These are phyloP conservation scores for Wakefieldia striispora DNA, from an alignment of 768 basidiomycete species.

Conservation along the genomic window DNA sequence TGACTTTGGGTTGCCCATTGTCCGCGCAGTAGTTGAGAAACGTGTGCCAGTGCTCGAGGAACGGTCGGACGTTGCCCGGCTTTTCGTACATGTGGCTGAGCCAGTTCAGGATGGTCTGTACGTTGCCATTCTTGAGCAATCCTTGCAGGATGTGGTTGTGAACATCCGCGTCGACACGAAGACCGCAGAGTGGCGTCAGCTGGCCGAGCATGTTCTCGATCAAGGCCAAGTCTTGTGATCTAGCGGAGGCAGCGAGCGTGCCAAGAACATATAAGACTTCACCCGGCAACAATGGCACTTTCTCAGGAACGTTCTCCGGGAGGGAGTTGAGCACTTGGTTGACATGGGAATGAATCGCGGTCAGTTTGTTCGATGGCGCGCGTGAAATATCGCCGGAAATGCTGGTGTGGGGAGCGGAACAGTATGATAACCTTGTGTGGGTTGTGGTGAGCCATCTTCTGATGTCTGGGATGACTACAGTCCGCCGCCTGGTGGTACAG, in stretches of 20 bases:
- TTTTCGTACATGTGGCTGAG: slow-evolving; percentile 51
- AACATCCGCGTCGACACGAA: slow-evolving; percentile 43
- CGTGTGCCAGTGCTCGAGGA: slow-evolving; percentile 52
- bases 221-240: slow-evolving; percentile 51
- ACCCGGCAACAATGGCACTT: slow-evolving; percentile 10
- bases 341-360: slow-evolving; percentile 22
- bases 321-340: slow-evolving; percentile 23
- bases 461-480: slow-evolving; percentile 11
- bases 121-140: slow-evolving; percentile 44
- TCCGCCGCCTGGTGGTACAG: slow-evolving; percentile 9
- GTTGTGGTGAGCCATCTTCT: slow-evolving; percentile 21
- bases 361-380: slow-evolving; percentile 16
- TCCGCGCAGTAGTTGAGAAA: slow-evolving; percentile 44
- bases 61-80: slow-evolving; percentile 45
- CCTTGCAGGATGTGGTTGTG: slow-evolving; percentile 50
- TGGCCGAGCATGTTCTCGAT: slow-evolving; percentile 53
- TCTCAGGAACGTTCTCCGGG: slow-evolving; percentile 6
- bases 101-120: slow-evolving; percentile 47
- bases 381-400: slow-evolving; percentile 11
- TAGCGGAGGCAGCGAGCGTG: slow-evolving; percentile 49
- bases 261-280: slow-evolving; percentile 42
- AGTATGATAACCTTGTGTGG: slow-evolving; percentile 7
- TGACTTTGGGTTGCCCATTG: slow-evolving; percentile 23
- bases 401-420: not conserved
- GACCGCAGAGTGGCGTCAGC: slow-evolving; percentile 45